Evolutionary conservation across 805 yeast species (phyloP).

Genomic region (Wickerhamiella vanderwaltii): DNA sequence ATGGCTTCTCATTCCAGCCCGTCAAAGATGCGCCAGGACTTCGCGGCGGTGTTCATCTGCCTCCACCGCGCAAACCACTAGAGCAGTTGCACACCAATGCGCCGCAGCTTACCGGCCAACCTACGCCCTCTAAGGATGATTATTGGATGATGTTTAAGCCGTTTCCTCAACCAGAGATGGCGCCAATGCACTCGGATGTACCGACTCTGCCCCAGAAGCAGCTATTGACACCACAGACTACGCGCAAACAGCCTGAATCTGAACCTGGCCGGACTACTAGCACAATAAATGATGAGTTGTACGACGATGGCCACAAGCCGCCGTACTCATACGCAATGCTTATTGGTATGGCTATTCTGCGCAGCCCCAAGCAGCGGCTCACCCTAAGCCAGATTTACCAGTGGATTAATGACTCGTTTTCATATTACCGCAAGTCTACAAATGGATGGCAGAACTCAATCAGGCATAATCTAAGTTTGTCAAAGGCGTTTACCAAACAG

Average conservation of each 20-base stretch:
- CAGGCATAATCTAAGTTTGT: slow-evolving; percentile 82
- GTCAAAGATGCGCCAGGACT: background rate
- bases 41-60: slow-evolving; percentile 8
- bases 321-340: slow-evolving; percentile 89
- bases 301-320: slow-evolving; percentile 61
- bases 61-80: slow-evolving; percentile 11
- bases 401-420: slow-evolving; percentile 84
- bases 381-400: slow-evolving; percentile 75
- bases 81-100: slow-evolving; percentile 1
- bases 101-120: background rate
- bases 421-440: slow-evolving; percentile 69
- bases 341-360: slow-evolving; percentile 83
- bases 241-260: background rate
- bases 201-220: slow-evolving; percentile 7
- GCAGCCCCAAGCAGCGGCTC: slow-evolving; percentile 59
- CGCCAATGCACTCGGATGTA: background rate
- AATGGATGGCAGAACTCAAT: slow-evolving; percentile 98
- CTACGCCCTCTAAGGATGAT: slow-evolving; percentile 1
- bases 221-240: slow-evolving; percentile 8
- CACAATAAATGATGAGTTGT: too few relatives aligned
- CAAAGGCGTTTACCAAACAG: slow-evolving; percentile 84
- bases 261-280: too few relatives aligned
- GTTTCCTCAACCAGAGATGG: background rate
- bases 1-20: background rate
- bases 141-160: slow-evolving; percentile 9